phyloP scores from a whole-genome alignment of 139 green algal genomes.

The Coccomyxa sp. region DNA sequence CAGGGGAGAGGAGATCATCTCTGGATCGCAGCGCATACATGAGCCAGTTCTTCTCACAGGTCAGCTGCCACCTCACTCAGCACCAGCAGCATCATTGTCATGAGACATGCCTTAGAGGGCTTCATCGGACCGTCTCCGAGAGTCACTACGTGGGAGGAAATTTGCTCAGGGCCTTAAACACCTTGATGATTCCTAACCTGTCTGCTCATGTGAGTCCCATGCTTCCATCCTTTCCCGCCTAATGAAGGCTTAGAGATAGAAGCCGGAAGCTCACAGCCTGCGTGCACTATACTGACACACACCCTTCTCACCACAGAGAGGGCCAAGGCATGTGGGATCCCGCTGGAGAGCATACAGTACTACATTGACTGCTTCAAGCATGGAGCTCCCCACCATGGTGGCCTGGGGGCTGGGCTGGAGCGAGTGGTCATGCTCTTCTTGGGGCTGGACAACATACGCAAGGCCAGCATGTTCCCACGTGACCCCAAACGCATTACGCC shows the following conservation, averaged over 20 bases:
- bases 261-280: no score
- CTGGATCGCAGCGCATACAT: conserved; percentile 91
- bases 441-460: conserved; percentile 96
- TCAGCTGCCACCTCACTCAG: conserved; percentile 5
- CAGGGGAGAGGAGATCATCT: conserved; percentile 98
- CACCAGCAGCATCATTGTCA: no score
- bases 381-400: conserved; percentile 89
- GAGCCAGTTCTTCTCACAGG: conserved; percentile 81
- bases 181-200: no score
- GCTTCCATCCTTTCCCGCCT: no score
- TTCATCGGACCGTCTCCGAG: no score
- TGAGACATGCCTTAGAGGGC: no score
- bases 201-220: no score
- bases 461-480: conserved; percentile 95
- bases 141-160: no score
- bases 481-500: conserved; percentile 93
- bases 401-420: conserved; percentile 93
- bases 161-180: no score
- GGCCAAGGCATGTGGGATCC: conserved; percentile 63
- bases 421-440: conserved; percentile 98
- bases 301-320: conserved; percentile 61
- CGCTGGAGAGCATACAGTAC: conserved; percentile 73
- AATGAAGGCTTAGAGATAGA: no score
- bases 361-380: conserved; percentile 97
- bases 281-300: no score